A percentile compares a stretch with the other conserved stretches of the same genome.
phyloP scores from a whole-genome alignment of 495 filamentous ascomycete genomes.

The Hypoxylon trugodes region DNA sequence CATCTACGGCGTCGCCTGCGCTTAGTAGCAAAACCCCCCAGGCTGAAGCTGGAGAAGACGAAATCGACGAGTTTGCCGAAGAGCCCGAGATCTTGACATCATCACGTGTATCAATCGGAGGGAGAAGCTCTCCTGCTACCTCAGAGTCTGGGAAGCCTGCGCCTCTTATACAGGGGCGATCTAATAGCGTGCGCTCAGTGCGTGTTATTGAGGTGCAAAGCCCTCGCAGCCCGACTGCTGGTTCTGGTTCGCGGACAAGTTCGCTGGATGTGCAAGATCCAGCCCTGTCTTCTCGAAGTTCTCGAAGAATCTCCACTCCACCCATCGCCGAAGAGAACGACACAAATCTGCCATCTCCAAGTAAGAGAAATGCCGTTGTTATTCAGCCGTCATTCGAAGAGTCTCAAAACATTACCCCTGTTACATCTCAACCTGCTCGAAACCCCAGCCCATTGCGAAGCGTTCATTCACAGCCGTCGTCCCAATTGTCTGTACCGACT shows the following conservation, averaged over 20 bases:
- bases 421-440: constrained; percentile 24
- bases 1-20: constrained; percentile 23
- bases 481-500: constrained; percentile 38
- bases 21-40: not conserved
- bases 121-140: constrained; percentile 51
- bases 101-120: constrained; percentile 62
- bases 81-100: constrained; percentile 64
- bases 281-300: constrained; percentile 27
- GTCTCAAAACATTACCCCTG: constrained; percentile 16
- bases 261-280: constrained; percentile 53
- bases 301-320: constrained; percentile 50
- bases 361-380: constrained; percentile 27
- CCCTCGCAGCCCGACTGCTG: constrained; percentile 52
- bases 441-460: constrained; percentile 39
- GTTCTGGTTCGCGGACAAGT: constrained; percentile 52
- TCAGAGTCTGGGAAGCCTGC: constrained; percentile 51
- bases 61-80: constrained; percentile 56
- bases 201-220: constrained; percentile 62
- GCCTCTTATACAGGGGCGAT: constrained; percentile 51
- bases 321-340: constrained; percentile 50
- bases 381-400: constrained; percentile 19
- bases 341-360: not conserved
- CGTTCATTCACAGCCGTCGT: constrained; percentile 17
- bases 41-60: constrained; percentile 46
- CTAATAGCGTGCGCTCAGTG: constrained; percentile 61